Evolutionary conservation across 1,284 basidiomycete genomes (phyloP), one percentile per base, ranked within the genome.

Genomic region (Cryptococcus jaspeensis): DNA sequence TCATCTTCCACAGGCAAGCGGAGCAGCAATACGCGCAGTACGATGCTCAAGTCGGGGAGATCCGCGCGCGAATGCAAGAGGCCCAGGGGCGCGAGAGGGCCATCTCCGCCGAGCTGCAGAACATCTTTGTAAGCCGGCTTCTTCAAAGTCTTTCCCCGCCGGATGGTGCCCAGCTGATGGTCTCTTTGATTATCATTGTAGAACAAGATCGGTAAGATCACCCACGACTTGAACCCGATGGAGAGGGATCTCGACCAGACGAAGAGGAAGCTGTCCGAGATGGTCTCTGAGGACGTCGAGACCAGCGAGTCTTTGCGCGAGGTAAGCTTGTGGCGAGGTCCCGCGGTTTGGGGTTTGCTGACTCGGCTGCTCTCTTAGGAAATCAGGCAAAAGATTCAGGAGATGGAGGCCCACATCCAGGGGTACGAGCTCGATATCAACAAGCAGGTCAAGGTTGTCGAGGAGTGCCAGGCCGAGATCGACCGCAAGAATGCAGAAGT

Each of bases 271-370:
- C 56, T 61, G 20, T 25, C 49, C 1, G 59, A 61, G 38, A 46
- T 58, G 40, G 43, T 50, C 45, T 55, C 59, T 5, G 53, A 47
- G 8, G 60, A 62, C n/a, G 51, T 62, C 35, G 60, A 59, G 20
- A 39, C 52, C 37, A 39, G 35, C 38, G 60, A 62, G 42, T 46
- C 48, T 11, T 44, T 56, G 16, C 52, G 60, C 36, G 56, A 58
- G 20, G 60, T 61, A 22, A 44, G 56, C 46, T 22, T 9, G 28
- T 32, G 28, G 9, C 9, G n/a, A n/a, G 16, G 2, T 18, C 5
- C 11, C 15, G 20, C 20, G 2, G n/a, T 48, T 9, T 36, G 32
- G 28, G 4, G 4, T 9, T 32, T 32, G 28, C 28, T 32, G 28
- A 32, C 50, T 3, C 46, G n/a, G 2, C 2, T 38, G 28, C 28